phyloP scores from a whole-genome alignment of 352 stramenopile species.

The Globisporangium emineosum region DNA sequence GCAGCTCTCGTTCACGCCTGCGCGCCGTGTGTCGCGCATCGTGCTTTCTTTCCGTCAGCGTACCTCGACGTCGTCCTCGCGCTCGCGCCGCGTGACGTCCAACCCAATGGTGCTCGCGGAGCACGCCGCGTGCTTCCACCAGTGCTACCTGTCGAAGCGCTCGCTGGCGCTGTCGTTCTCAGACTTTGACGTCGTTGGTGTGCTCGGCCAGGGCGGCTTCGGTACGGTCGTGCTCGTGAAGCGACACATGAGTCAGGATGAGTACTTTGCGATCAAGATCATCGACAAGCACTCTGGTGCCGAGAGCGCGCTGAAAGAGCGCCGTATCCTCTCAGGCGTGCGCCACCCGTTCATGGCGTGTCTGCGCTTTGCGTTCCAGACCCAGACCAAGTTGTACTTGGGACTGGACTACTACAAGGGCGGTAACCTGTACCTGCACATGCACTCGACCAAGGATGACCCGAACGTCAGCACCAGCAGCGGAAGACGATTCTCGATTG shows the following conservation, averaged over 20 bases:
- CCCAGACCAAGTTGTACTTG: slow-evolving; percentile 76
- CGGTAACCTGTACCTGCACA: slow-evolving; percentile 84
- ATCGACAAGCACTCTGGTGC: slow-evolving; percentile 81
- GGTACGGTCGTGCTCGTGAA: slow-evolving; percentile 82
- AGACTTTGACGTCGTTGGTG: slow-evolving; percentile 82
- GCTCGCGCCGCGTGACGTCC: slow-evolving; percentile 51
- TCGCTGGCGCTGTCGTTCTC: slow-evolving; percentile 81
- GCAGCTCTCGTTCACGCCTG: slow-evolving; percentile 81
- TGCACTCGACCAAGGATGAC: slow-evolving; percentile 84
- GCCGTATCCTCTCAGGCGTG: slow-evolving; percentile 70
- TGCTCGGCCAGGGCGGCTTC: slow-evolving; percentile 78
- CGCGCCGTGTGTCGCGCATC: slow-evolving; percentile 76
- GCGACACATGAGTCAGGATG: slow-evolving; percentile 66
- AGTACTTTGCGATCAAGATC: slow-evolving; percentile 88
- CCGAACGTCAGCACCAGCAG: slow-evolving; percentile 72
- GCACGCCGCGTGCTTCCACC: slow-evolving; percentile 77
- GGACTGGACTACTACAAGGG: slow-evolving; percentile 86
- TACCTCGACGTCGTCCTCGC: slow-evolving; percentile 28
- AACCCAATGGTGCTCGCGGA: slow-evolving; percentile 79
- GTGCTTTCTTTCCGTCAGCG: slow-evolving; percentile 83
- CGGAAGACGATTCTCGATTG: slow-evolving; percentile 62
- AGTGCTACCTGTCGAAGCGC: slow-evolving; percentile 79
- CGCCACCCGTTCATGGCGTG: slow-evolving; percentile 80
- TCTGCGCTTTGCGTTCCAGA: slow-evolving; percentile 86
- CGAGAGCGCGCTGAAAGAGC: slow-evolving; percentile 72